These are phyloP conservation scores for Aureobasidium musti DNA, from an alignment of 2,329 filamentous ascomycete species.

Conservation along the genomic window DNA sequence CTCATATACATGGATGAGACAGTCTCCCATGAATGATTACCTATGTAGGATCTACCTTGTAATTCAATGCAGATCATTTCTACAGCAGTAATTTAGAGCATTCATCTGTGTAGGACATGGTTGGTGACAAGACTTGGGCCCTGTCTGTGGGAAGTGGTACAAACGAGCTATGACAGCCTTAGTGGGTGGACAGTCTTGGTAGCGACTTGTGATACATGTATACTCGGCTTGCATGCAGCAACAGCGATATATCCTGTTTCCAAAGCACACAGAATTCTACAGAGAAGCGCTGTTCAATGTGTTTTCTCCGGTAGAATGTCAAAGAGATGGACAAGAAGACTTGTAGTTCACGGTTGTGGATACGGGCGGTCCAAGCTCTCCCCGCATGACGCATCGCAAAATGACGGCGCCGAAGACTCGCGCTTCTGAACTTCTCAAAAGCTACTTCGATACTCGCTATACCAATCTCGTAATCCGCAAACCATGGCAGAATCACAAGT, in stretches of 20 bases:
- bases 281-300: not conserved
- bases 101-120: too few species aligned
- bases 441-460: not conserved
- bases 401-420: slow-evolving; percentile 1
- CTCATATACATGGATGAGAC: not conserved
- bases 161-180: not conserved
- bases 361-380: slow-evolving; percentile 12
- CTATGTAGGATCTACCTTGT: not conserved
- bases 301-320: not conserved
- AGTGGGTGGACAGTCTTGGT: not conserved
- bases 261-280: not conserved
- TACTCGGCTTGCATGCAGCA: too few species aligned
- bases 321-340: not conserved
- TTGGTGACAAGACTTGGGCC: not conserved
- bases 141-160: not conserved
- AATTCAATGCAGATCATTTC: not conserved
- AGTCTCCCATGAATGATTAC: not conserved
- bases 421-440: not conserved
- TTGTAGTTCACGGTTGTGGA: not conserved
- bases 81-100: too few species aligned
- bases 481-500: slow-evolving; percentile 21
- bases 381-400: slow-evolving; percentile 18
- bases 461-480: not conserved
- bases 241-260: not conserved
- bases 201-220: not conserved